Conservation (phyloP, 2,329 filamentous ascomycete genomes). For the Aureobasidium sp. region DNA sequence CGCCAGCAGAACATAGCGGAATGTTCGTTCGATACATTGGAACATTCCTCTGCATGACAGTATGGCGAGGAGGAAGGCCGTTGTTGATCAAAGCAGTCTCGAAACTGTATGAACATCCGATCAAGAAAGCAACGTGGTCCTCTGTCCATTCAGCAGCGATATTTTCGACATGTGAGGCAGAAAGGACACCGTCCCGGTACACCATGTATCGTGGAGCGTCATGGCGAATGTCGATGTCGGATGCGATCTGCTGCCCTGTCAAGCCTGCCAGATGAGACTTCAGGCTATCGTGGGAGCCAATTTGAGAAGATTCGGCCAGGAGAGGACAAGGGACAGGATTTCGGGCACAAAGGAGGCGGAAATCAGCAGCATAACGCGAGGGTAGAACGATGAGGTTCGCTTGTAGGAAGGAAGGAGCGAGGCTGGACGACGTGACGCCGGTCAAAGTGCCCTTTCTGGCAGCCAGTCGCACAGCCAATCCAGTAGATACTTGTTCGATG, state of each 20-base stretch:
- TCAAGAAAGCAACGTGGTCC: slow-evolving; percentile 54
- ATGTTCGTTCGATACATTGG: slow-evolving; percentile 55
- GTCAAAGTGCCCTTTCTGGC: slow-evolving; percentile 35
- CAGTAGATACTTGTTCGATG: not conserved
- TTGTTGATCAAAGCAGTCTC: slow-evolving; percentile 47
- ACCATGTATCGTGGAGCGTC: slow-evolving; percentile 53
- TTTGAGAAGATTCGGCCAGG: slow-evolving; percentile 42
- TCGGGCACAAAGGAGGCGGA: slow-evolving; percentile 49
- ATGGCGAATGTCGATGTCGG: slow-evolving; percentile 47
- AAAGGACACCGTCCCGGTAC: slow-evolving; percentile 43
- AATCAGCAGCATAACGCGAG: slow-evolving; percentile 48
- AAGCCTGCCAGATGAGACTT: slow-evolving; percentile 30
- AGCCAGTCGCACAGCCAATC: slow-evolving; percentile 30
- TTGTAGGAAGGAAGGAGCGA: slow-evolving; percentile 50
- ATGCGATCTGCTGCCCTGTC: slow-evolving; percentile 27
- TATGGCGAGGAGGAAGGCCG: slow-evolving; percentile 46
- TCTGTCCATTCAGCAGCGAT: slow-evolving; percentile 46
- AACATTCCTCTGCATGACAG: slow-evolving; percentile 42
- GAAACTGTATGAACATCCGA: slow-evolving; percentile 58
- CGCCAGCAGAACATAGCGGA: slow-evolving; percentile 49
- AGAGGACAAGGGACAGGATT: slow-evolving; percentile 58
- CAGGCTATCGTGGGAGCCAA: slow-evolving; percentile 37
- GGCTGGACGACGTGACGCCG: slow-evolving; percentile 45
- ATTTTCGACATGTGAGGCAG: slow-evolving; percentile 33
- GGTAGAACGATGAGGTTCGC: slow-evolving; percentile 56